These are phyloP conservation scores for Fusarium redolens DNA, from an alignment of 2,329 filamentous ascomycete species.

Conservation along the genomic window DNA sequence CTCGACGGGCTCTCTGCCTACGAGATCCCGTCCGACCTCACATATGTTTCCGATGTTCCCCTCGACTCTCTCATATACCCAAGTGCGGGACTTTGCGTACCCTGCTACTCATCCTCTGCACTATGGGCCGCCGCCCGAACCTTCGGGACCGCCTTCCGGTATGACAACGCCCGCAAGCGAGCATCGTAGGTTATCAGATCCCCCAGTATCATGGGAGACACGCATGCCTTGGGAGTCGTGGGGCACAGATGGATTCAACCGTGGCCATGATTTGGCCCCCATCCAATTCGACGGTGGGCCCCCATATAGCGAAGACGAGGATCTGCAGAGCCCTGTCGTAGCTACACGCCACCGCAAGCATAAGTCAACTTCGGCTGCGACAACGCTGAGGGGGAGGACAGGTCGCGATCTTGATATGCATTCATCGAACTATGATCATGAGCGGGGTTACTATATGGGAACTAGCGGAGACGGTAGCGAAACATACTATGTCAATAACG, in stretches of 20 bases:
- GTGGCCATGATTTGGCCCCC: constrained; percentile 78
- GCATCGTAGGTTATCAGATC: constrained; percentile 83
- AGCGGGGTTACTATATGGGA: constrained; percentile 74
- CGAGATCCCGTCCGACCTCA: constrained; percentile 83
- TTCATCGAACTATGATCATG: constrained; percentile 65
- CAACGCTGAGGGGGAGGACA: constrained; percentile 56
- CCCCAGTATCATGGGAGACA: constrained; percentile 79
- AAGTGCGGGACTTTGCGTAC: constrained; percentile 97
- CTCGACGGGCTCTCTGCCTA: constrained; percentile 75
- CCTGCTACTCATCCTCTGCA: constrained; percentile 84
- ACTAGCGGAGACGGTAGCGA: constrained; percentile 78
- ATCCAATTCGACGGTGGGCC: constrained; percentile 90
- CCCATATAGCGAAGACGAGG: constrained; percentile 95
- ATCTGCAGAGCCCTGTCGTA: constrained; percentile 90
- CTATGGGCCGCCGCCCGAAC: constrained; percentile 88
- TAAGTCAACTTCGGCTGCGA: constrained; percentile 72
- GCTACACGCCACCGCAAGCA: constrained; percentile 88
- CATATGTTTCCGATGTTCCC: constrained; percentile 85
- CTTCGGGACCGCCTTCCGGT: constrained; percentile 76
- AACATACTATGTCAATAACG: constrained; percentile 78
- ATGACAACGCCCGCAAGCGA: constrained; percentile 89
- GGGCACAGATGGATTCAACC: constrained; percentile 65
- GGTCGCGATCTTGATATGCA: constrained; percentile 60
- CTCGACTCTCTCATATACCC: constrained; percentile 86
- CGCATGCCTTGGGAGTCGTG: constrained; percentile 71